phyloP scores from a whole-genome alignment of 768 basidiomycete species.

The Cubamyces lactineus region DNA sequence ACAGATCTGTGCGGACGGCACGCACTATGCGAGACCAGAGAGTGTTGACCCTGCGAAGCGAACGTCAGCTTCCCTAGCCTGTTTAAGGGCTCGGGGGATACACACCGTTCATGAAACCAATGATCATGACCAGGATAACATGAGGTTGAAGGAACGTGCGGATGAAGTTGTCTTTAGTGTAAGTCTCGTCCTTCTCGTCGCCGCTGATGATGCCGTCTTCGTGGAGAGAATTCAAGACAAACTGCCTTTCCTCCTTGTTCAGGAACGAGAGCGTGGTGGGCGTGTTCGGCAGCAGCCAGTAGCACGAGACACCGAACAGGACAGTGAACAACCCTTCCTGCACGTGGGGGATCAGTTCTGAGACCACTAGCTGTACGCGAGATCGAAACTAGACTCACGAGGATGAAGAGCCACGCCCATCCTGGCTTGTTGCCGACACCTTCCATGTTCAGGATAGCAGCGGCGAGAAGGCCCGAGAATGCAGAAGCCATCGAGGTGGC shows the following conservation, averaged over 20 bases:
- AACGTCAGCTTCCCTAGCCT: background rate
- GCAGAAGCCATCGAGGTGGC: conserved; percentile 55
- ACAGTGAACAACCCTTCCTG: conserved; percentile 67
- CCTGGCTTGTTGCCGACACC: conserved; percentile 54
- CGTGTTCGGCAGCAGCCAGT: conserved; percentile 48
- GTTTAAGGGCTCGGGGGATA: conserved; percentile 22
- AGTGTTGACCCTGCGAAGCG: conserved; percentile 21
- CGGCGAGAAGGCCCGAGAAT: conserved; percentile 67
- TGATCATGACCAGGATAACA: conserved; percentile 52
- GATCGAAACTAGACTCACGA: conserved; percentile 37
- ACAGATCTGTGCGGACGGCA: background rate
- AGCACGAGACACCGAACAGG: conserved; percentile 54
- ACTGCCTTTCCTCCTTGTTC: conserved; percentile 2
- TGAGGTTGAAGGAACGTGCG: conserved; percentile 55
- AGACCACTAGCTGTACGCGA: background rate
- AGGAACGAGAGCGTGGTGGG: conserved; percentile 6
- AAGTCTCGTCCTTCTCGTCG: conserved; percentile 47
- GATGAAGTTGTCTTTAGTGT: conserved; percentile 61
- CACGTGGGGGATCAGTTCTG: background rate
- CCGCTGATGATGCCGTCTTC: conserved; percentile 36
- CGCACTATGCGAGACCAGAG: conserved; percentile 33
- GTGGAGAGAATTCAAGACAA: conserved; percentile 1
- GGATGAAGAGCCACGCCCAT: conserved; percentile 72
- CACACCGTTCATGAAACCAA: conserved; percentile 59
- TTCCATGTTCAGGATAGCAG: conserved; percentile 61